These are phyloP conservation scores for Elsinoe perseae DNA, from an alignment of 2,329 filamentous ascomycete genomes.

Conservation along the genomic window DNA sequence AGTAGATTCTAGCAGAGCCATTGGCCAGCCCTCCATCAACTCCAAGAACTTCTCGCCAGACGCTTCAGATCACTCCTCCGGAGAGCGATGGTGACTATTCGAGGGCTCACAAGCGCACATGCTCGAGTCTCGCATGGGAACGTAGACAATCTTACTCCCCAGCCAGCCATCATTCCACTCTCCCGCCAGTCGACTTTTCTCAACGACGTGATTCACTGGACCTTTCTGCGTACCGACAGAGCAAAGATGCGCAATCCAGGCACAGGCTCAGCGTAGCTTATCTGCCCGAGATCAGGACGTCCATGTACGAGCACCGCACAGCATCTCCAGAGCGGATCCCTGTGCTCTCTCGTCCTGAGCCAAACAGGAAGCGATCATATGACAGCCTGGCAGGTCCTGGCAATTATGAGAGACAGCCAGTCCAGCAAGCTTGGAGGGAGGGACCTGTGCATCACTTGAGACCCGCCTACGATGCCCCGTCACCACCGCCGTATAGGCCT, in stretches of 20 bases:
- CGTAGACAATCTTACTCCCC: constrained; percentile 10
- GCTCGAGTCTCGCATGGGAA: constrained; percentile 15
- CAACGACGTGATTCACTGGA: constrained; percentile 13
- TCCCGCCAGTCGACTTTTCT: constrained; percentile 5
- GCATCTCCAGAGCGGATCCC: constrained; percentile 4
- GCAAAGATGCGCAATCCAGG: constrained; percentile 8
- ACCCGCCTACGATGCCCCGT: neutral
- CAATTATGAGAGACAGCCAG: neutral
- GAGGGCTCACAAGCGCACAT: constrained; percentile 8
- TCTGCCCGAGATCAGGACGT: constrained; percentile 5
- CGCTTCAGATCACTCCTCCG: constrained; percentile 1
- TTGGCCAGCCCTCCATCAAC: constrained; percentile 11
- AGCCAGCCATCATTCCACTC: constrained; percentile 7
- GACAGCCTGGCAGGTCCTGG: constrained; percentile 2
- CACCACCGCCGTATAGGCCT: constrained; percentile 11
- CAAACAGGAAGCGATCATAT: constrained; percentile 8
- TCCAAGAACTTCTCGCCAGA: neutral
- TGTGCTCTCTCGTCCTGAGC: neutral
- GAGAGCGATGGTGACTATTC: constrained; percentile 11
- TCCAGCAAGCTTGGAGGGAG: neutral
- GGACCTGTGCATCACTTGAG: neutral
- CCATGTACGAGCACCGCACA: constrained; percentile 1
- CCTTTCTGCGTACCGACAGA: constrained; percentile 7
- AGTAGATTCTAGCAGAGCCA: constrained; percentile 10
- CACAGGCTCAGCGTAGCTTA: constrained; percentile 12